Evolutionary conservation across 805 yeast species (phyloP).

Genomic region (Metahyphopichia silvanorum): DNA sequence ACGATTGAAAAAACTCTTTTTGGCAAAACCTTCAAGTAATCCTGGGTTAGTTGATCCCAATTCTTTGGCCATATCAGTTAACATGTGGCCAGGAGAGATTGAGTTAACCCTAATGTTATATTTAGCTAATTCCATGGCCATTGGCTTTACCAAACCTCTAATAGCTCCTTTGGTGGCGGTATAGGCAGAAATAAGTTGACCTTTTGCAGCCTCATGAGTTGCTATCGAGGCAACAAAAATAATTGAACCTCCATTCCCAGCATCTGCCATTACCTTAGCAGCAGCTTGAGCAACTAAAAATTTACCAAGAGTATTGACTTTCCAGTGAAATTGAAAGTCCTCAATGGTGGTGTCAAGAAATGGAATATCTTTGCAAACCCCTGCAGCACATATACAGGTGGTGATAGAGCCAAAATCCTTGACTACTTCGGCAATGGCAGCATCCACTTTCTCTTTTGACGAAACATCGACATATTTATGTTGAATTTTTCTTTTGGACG

Average conservation of each 20-base stretch:
- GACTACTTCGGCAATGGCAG: constrained; percentile 14
- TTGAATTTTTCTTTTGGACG: too few species aligned
- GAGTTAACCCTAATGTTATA: constrained; percentile 35
- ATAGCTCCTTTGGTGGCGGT: constrained; percentile 44
- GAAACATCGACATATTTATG: too few species aligned
- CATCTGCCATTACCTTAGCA: constrained; percentile 39
- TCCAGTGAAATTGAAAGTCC: constrained; percentile 17
- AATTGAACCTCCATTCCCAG: constrained; percentile 35
- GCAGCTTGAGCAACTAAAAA: constrained; percentile 47
- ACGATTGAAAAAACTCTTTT: constrained; percentile 31
- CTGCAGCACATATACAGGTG: constrained; percentile 23
- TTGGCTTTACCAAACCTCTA: constrained; percentile 35
- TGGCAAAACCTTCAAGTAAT: constrained; percentile 35
- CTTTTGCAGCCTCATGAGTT: constrained; percentile 36
- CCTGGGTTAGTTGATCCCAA: too few species aligned
- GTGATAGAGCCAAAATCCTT: constrained; percentile 28
- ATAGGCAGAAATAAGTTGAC: constrained; percentile 40
- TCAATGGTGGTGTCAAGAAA: too few species aligned
- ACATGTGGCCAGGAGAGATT: constrained; percentile 39
- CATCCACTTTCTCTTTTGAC: constrained; percentile 22
- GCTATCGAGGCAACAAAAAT: constrained; percentile 7
- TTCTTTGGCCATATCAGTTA: constrained; percentile 45
- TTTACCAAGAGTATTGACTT: constrained; percentile 42
- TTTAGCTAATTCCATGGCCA: constrained; percentile 36
- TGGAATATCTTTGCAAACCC: too few species aligned